Evolutionary conservation across 2,329 filamentous ascomycete genomes (phyloP), one percentile per base, ranked within the genome.

Genomic region (Botryotinia convoluta): DNA sequence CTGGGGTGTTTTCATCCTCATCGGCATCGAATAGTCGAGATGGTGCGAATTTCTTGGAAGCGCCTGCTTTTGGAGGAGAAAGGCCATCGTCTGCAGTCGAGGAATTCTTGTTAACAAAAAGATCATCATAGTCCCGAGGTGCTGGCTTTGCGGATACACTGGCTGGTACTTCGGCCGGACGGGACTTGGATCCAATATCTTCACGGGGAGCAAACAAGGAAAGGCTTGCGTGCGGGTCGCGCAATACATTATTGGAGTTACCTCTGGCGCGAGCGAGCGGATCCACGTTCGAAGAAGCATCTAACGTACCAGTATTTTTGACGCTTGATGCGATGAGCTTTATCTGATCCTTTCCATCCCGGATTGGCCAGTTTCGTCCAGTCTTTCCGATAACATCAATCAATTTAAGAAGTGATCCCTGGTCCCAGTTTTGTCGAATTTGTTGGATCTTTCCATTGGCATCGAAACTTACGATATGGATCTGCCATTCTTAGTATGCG

Each of bases 341-440:
- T 78, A 92, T 87, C 84, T 98, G 95, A 71, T 97, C 94, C 79
- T 89, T 89, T 81, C 91, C 92, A 81, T 97, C 94, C 78, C 90
- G 90, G 81, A 99, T 97, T 72, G 96, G 96, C 96, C 96, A 99
- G 84, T 96, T 97, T 82, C 92, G 93, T 73, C 93, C 93, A 71
- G 92, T 91, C 81, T 91, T 92, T 79, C 96, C 95, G 82, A 99
- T 98, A 73, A 98, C 91, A 75, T 98, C 95, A 76, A 98, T 88
- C 82, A 97, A 92, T 85, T 96, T 98, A 77, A 99, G 88, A 59
- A 99, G 88, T 71, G 94, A 92, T 75, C 91, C 95, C 83, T 99
- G 96, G 82, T 99, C 96, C 96, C 96, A 99, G 82, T 92, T 93
- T 78, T 95, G 89, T 78, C 95, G 93, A 76, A 98, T 93, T 82